These are phyloP conservation scores for Solanum bukasovii DNA, from an alignment of 257 asterid species.

Conservation along the genomic window DNA sequence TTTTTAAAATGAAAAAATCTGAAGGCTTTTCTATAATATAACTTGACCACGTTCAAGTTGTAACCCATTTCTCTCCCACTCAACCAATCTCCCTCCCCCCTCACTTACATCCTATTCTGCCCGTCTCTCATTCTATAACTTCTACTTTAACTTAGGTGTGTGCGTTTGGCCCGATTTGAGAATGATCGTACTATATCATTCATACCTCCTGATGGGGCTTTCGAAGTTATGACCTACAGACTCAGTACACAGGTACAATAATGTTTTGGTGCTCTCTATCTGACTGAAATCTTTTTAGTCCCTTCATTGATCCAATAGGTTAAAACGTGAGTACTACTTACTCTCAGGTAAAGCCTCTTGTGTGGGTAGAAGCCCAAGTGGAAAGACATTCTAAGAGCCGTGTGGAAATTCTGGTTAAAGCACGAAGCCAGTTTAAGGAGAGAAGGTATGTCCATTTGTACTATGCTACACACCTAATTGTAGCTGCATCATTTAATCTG, in stretches of 20 bases:
- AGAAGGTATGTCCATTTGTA: constrained; percentile 54
- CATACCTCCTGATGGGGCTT: constrained; percentile 97
- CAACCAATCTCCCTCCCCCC: neutral
- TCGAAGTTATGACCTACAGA: constrained; percentile 99
- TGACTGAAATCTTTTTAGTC: neutral
- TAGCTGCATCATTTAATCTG: neutral
- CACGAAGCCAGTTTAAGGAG: constrained; percentile 96
- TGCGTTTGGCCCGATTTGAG: constrained; percentile 95
- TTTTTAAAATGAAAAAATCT: neutral
- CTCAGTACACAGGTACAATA: constrained; percentile 86
- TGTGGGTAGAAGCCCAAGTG: constrained; percentile 97
- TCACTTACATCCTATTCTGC: neutral
- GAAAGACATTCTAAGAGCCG: constrained; percentile 95
- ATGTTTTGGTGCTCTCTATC: neutral
- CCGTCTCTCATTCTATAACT: constrained; percentile 8
- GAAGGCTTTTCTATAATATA: neutral
- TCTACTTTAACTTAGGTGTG: constrained; percentile 51
- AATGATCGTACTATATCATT: constrained; percentile 95
- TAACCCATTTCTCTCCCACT: neutral
- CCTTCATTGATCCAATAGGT: neutral
- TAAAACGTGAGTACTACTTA: neutral
- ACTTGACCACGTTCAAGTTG: neutral
- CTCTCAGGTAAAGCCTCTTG: constrained; percentile 86
- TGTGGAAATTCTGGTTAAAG: constrained; percentile 73
- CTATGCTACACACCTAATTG: neutral